These are phyloP conservation scores for Aspergillus chevalieri DNA, from an alignment of 2,329 filamentous ascomycete genomes.

Conservation along the genomic window DNA sequence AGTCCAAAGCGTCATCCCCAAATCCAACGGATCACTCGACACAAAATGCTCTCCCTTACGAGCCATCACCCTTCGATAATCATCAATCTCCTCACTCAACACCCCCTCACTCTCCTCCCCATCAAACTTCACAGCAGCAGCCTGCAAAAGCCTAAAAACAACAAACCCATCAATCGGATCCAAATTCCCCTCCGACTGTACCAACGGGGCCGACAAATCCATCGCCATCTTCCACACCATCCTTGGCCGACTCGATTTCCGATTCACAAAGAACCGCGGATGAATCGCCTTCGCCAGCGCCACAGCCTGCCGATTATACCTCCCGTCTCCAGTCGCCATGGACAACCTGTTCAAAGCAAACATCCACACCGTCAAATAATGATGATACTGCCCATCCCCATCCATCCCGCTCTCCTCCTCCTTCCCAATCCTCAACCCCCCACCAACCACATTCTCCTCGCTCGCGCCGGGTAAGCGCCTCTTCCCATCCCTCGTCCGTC, in stretches of 20 bases:
- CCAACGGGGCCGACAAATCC: constrained; percentile 44
- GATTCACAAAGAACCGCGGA: constrained; percentile 45
- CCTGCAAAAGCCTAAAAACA: constrained; percentile 45
- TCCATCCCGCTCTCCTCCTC: constrained; percentile 44
- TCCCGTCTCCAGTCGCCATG: constrained; percentile 40
- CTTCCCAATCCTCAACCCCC: constrained; percentile 56
- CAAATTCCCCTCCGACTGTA: constrained; percentile 49
- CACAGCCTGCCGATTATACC: constrained; percentile 48
- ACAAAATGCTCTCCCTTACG: constrained; percentile 40
- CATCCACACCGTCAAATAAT: constrained; percentile 59
- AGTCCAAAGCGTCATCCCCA: constrained; percentile 57
- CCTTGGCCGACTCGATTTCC: constrained; percentile 25
- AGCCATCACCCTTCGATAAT: constrained; percentile 47
- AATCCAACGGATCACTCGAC: constrained; percentile 49
- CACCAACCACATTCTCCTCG: constrained; percentile 46
- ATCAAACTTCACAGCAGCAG: constrained; percentile 29
- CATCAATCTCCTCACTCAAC: constrained; percentile 46
- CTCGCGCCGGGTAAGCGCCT: constrained; percentile 47
- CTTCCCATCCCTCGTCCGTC: constrained; percentile 46
- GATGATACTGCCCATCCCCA: constrained; percentile 56
- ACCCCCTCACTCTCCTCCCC: constrained; percentile 14
- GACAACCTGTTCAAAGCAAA: constrained; percentile 54
- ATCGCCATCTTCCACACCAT: constrained; percentile 55
- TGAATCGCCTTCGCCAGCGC: constrained; percentile 50
- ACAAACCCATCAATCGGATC: constrained; percentile 53